A percentile compares a stretch with the other conserved stretches of the same genome.
These are phyloP conservation scores for Asclepias syriaca DNA, from an alignment of 257 asterid species.

Conservation along the genomic window DNA sequence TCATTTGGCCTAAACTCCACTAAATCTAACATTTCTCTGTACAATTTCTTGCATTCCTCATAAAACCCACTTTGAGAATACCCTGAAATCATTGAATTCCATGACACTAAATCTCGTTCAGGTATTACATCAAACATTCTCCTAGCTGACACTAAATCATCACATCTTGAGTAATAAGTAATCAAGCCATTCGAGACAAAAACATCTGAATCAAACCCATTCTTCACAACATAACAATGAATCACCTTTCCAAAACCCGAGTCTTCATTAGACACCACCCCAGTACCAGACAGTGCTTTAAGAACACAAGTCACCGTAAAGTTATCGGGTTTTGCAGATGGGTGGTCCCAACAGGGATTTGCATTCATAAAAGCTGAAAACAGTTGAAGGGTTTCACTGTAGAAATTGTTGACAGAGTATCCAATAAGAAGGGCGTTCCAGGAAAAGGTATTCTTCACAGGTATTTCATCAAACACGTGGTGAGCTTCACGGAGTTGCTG, in stretches of 20 bases:
- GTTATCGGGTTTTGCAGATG: constrained; percentile 46
- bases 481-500: constrained; percentile 40
- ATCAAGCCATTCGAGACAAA: constrained; percentile 74
- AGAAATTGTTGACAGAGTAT: constrained; percentile 36
- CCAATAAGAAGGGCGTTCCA: constrained; percentile 80
- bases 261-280: constrained; percentile 32
- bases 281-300: constrained; percentile 52
- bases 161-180: constrained; percentile 61
- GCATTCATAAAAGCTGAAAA: constrained; percentile 28
- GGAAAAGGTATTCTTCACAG: constrained; percentile 56
- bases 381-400: constrained; percentile 40
- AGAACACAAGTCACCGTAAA: constrained; percentile 63
- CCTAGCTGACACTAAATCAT: constrained; percentile 56
- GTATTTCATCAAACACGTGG: constrained; percentile 78
- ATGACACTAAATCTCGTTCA: constrained; percentile 62
- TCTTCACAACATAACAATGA: constrained; percentile 56
- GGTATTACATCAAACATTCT: constrained; percentile 56
- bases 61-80: constrained; percentile 66
- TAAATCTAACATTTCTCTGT: constrained; percentile 42
- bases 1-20: constrained; percentile 47
- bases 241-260: constrained; percentile 29
- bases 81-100: constrained; percentile 90
- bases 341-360: constrained; percentile 14
- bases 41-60: constrained; percentile 66
- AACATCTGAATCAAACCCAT: constrained; percentile 55